Percentiles rank a stretch among this genome's conserved stretches.
Conservation (phyloP, 371 early-diverging fungal genomes). For the Mucor mucedo region DNA sequence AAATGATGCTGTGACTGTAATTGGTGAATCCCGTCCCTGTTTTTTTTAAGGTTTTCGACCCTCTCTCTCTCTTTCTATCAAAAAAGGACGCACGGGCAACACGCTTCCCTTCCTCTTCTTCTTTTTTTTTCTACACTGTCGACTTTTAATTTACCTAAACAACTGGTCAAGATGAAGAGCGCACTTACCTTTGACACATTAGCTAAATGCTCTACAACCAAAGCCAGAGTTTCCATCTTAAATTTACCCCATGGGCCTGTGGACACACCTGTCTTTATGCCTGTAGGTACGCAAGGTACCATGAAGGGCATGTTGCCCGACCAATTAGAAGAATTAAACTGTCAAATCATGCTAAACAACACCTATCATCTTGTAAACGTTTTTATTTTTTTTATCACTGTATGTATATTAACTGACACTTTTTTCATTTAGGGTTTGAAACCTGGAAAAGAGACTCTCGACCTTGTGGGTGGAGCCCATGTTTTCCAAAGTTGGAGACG, state of each 20-base stretch:
- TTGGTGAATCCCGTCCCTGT: too few relatives aligned
- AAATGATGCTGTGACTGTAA: too few relatives aligned
- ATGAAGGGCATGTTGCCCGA: constrained; percentile 87
- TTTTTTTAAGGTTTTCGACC: not conserved
- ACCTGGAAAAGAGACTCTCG: constrained; percentile 80
- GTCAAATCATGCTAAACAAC: constrained; percentile 93
- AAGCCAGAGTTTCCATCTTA: constrained; percentile 83
- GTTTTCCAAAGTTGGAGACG: constrained; percentile 90
- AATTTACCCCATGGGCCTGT: constrained; percentile 87
- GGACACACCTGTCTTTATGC: constrained; percentile 95
- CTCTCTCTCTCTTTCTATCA: too few relatives aligned
- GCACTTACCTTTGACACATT: constrained; percentile 34
- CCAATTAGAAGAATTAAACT: constrained; percentile 83
- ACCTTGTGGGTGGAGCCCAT: constrained; percentile 82
- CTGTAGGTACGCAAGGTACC: constrained; percentile 97
- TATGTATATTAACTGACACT: not conserved
- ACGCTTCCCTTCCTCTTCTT: too few relatives aligned
- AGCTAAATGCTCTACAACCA: constrained; percentile 89
- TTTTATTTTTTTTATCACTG: not conserved
- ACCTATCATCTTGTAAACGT: constrained; percentile 84
- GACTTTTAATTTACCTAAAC: not conserved
- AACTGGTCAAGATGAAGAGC: constrained; percentile 28
- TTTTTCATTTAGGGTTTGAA: constrained; percentile 42
- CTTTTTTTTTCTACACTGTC: not conserved
- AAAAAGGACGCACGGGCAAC: too few relatives aligned